phyloP scores from a whole-genome alignment of 805 yeast genomes.

The Zygosaccharomyces rouxii region DNA sequence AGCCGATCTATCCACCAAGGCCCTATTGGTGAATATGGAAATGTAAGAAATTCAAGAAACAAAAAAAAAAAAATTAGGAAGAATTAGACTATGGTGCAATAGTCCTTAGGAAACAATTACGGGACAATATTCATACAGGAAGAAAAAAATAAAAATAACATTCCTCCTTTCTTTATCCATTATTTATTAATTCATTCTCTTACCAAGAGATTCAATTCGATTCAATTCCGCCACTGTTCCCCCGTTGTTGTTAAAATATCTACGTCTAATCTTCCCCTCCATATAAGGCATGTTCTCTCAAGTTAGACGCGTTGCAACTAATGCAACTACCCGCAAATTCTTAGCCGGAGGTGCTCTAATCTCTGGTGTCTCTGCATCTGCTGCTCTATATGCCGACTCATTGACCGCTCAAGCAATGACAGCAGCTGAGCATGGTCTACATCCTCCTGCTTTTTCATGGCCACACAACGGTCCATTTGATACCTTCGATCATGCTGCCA shows the following conservation, averaged over 20 bases:
- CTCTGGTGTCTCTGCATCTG: slow-evolving; percentile 79
- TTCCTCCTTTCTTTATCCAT: not conserved
- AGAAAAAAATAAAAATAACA: too few species aligned
- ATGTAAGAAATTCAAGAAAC: not conserved
- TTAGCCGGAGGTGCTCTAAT: slow-evolving; percentile 56
- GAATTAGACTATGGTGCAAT: not conserved
- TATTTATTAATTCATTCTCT: not conserved
- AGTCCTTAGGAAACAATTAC: not conserved
- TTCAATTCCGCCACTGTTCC: not conserved
- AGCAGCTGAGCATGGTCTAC: slow-evolving; percentile 98
- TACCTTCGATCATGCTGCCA: slow-evolving; percentile 89
- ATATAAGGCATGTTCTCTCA: slow-evolving; percentile 27
- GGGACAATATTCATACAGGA: not conserved
- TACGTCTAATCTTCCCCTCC: slow-evolving; percentile 2
- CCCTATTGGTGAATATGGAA: not conserved
- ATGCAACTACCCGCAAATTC: slow-evolving; percentile 40
- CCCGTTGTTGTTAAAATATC: not conserved
- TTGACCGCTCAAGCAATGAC: slow-evolving; percentile 94
- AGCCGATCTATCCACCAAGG: slow-evolving; percentile 4
- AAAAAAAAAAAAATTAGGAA: slow-evolving; percentile 1
- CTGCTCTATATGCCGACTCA: slow-evolving; percentile 75
- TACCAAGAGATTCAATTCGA: too few species aligned
- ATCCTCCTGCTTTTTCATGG: slow-evolving; percentile 91
- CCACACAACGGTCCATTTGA: slow-evolving; percentile 89
- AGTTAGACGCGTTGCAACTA: slow-evolving; percentile 14